Percentiles rank a stretch among this genome's conserved stretches.
phyloP scores from a whole-genome alignment of 2,329 filamentous ascomycete species.

The Aphanoascus verrucosus region DNA sequence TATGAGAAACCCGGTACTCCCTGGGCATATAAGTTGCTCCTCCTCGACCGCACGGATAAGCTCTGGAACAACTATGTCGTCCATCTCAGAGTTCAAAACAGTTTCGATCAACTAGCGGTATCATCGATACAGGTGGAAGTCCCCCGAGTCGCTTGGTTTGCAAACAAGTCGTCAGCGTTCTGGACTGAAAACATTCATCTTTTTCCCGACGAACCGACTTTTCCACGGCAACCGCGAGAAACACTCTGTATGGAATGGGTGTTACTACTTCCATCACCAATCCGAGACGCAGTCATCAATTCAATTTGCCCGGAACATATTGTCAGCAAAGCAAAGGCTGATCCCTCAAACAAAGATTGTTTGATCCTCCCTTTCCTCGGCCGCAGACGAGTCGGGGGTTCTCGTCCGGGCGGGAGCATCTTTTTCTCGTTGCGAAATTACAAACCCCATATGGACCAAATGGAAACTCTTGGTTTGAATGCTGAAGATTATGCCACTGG shows the following conservation, averaged over 20 bases:
- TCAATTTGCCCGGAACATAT: background rate
- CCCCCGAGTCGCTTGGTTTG: background rate
- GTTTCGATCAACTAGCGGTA: background rate
- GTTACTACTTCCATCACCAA: background rate
- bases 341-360: conserved; percentile 35
- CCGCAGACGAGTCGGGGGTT: conserved; percentile 19
- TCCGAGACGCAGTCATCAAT: background rate
- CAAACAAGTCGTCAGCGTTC: background rate
- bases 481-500: conserved; percentile 28
- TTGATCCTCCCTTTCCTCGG: conserved; percentile 43
- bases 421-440: conserved; percentile 39
- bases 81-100: background rate
- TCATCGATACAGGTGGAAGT: background rate
- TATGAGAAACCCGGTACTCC: background rate
- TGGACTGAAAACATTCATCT: background rate
- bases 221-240: background rate
- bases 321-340: background rate
- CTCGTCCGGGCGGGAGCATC: background rate
- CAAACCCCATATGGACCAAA: conserved; percentile 41
- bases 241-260: background rate
- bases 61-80: conserved; percentile 1
- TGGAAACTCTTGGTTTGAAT: conserved; percentile 35
- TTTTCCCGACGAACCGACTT: background rate
- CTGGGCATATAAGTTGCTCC: background rate
- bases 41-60: background rate